Conservation (phyloP, 352 stramenopile species). For the Pilasporangium apinafurcum region DNA sequence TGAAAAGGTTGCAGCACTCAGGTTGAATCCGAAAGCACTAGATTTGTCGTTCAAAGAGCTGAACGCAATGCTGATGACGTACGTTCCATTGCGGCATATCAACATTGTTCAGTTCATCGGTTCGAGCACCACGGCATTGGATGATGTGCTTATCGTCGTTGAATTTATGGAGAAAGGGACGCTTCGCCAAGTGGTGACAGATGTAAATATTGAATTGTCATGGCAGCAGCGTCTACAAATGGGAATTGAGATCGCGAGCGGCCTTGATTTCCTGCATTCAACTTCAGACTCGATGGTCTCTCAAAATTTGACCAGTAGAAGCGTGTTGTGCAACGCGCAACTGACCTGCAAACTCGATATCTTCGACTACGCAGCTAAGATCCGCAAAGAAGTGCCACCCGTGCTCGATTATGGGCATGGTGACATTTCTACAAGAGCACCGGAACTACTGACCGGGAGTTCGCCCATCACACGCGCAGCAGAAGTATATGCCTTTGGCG, state of each 20-base stretch:
- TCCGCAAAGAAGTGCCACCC: constrained; percentile 34
- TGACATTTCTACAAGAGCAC: constrained; percentile 46
- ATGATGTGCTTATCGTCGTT: constrained; percentile 62
- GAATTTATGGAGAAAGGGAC: constrained; percentile 75
- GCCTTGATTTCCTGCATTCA: constrained; percentile 47
- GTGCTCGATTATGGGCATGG: constrained; percentile 43
- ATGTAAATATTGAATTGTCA: constrained; percentile 36
- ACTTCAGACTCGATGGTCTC: constrained; percentile 22
- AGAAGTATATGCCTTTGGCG: constrained; percentile 65
- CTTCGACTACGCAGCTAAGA: constrained; percentile 52
- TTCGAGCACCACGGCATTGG: constrained; percentile 38
- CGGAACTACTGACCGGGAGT: constrained; percentile 47
- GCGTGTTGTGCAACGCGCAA: constrained; percentile 42
- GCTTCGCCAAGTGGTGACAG: constrained; percentile 41
- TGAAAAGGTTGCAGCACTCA: constrained; percentile 46
- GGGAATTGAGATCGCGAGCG: constrained; percentile 37
- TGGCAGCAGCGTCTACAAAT: constrained; percentile 51
- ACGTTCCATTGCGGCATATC: constrained; percentile 50
- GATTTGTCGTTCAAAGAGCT: constrained; percentile 27
- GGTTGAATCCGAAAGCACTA: constrained; percentile 30
- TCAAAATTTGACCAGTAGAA: constrained; percentile 49
- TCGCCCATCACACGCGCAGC: constrained; percentile 34
- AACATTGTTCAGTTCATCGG: constrained; percentile 70
- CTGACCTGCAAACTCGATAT: constrained; percentile 75
- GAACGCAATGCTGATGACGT: constrained; percentile 45